Conservation (phyloP, 1,284 basidiomycete species). For the Paramarasmius palmivorus region DNA sequence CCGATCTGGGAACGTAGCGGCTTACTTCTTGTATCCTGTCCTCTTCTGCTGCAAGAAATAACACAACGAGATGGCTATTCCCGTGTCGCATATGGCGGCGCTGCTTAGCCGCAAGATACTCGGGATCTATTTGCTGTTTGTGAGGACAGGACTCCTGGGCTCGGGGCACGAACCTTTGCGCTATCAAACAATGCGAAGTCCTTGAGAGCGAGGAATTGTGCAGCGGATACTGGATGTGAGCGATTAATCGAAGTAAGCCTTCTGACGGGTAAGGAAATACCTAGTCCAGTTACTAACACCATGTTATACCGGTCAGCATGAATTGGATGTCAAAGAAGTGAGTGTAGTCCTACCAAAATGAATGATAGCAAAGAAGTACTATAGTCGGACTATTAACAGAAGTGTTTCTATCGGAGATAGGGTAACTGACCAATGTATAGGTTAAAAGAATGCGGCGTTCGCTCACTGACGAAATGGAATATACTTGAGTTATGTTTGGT, state of each 20-base stretch:
- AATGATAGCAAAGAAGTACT: conserved; percentile 24
- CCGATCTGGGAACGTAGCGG: neutral
- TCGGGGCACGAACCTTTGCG: conserved; percentile 20
- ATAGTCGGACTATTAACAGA: neutral
- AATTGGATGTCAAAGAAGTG: too few species aligned
- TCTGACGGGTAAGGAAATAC: conserved; percentile 12
- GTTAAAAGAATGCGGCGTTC: conserved; percentile 18
- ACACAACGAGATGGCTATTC: conserved; percentile 28
- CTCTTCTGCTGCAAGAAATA: conserved; percentile 31
- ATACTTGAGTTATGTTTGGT: neutral
- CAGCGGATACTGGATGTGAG: conserved; percentile 24
- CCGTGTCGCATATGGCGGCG: conserved; percentile 32
- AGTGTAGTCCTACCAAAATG: conserved; percentile 26
- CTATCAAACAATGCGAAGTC: conserved; percentile 21
- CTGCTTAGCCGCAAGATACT: conserved; percentile 29
- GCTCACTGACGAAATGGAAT: conserved; percentile 14
- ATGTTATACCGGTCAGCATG: neutral
- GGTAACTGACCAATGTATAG: conserved; percentile 21
- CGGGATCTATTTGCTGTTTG: conserved; percentile 20
- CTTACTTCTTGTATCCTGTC: conserved; percentile 30
- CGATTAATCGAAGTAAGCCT: neutral
- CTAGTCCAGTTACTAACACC: conserved; percentile 29
- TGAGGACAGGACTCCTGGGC: neutral
- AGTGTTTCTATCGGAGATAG: neutral
- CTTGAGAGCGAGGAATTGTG: conserved; percentile 26